Evolutionary conservation across 257 asterid genomes (phyloP).

Genomic region (Scutellaria baicalensis): DNA sequence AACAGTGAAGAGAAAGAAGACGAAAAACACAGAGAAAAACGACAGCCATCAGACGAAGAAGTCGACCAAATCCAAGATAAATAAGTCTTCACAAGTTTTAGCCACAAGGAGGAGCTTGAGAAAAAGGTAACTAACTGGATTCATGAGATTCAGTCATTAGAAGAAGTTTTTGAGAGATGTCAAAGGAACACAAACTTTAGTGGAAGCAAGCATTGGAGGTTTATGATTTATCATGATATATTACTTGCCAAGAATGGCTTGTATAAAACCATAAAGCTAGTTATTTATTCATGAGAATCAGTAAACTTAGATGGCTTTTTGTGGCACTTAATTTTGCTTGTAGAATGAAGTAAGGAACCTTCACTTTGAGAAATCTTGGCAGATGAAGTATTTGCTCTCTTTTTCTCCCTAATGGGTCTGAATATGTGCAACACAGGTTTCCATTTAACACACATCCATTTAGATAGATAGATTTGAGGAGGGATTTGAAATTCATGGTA

Average conservation of each 20-base stretch:
- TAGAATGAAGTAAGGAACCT: no score
- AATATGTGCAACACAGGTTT: no score
- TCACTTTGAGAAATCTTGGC: no score
- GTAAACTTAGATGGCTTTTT: no score
- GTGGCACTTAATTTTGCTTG: no score
- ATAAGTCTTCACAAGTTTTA: constrained; percentile 19
- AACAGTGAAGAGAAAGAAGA: constrained; percentile 7
- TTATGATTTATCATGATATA: background rate
- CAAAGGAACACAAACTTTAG: background rate
- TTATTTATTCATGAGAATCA: background rate
- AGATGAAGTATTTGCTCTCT: no score
- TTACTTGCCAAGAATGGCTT: background rate
- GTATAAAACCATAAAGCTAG: background rate
- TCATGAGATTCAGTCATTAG: background rate
- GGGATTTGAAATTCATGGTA: no score
- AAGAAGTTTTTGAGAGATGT: background rate
- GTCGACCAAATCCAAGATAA: constrained; percentile 15
- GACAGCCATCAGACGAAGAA: background rate
- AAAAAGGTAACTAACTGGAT: constrained; percentile 15
- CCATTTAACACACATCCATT: no score
- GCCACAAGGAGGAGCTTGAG: constrained; percentile 41
- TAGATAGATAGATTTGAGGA: no score
- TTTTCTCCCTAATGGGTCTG: no score
- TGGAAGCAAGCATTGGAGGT: background rate
- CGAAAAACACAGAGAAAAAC: background rate